Conservation (phyloP, 2,329 filamentous ascomycete genomes). For the Rhexocercosporidium sp. region DNA sequence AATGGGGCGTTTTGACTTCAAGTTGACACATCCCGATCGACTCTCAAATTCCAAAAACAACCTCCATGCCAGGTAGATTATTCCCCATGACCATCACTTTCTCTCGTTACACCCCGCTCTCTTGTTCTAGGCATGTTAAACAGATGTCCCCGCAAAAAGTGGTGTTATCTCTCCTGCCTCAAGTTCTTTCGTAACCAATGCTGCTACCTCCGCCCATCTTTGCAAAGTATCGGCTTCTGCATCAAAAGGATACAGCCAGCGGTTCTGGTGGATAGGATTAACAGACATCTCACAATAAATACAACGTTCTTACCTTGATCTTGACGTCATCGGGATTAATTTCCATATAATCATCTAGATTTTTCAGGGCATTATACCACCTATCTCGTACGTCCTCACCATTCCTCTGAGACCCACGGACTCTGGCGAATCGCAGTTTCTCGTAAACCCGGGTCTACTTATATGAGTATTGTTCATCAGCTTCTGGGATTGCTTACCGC, state of each 20-base stretch:
- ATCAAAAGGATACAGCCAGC: constrained; percentile 53
- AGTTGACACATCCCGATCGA: no score
- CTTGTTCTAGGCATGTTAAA: not conserved
- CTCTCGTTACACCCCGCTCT: no score
- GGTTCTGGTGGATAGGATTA: constrained; percentile 42
- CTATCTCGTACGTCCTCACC: constrained; percentile 50
- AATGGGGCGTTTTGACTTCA: no score
- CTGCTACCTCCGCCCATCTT: constrained; percentile 49
- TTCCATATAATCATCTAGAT: constrained; percentile 48
- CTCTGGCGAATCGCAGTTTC: constrained; percentile 49
- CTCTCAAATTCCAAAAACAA: no score
- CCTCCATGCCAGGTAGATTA: no score
- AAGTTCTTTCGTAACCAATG: constrained; percentile 45
- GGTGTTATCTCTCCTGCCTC: constrained; percentile 46
- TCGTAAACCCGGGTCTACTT: constrained; percentile 49
- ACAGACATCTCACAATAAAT: not conserved
- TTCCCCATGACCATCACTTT: no score
- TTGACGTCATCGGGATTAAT: constrained; percentile 53
- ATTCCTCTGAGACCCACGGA: constrained; percentile 49
- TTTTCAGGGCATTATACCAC: constrained; percentile 51
- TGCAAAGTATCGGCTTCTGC: constrained; percentile 49
- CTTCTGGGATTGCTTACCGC: constrained; percentile 40
- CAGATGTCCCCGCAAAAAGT: constrained; percentile 37
- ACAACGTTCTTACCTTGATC: constrained; percentile 44
- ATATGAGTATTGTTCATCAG: not conserved